phyloP scores from a whole-genome alignment of 495 filamentous ascomycete genomes.

The Astrothelium subdiscretum region DNA sequence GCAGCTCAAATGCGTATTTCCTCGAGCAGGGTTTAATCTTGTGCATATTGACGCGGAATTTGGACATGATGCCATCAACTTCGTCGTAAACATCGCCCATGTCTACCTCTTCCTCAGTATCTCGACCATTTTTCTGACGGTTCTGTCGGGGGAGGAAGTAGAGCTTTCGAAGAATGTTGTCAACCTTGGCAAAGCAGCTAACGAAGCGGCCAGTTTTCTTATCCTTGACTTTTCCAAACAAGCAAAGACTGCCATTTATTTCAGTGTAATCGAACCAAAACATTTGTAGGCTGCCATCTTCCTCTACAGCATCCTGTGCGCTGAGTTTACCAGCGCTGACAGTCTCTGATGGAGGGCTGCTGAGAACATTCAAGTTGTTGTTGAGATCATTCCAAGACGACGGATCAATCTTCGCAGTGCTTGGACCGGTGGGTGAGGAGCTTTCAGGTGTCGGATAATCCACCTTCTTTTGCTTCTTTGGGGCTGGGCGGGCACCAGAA shows the following conservation, averaged over 20 bases:
- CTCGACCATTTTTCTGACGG: slow-evolving; percentile 48
- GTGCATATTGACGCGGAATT: slow-evolving; percentile 69
- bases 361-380: slow-evolving; percentile 73
- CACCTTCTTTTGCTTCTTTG: slow-evolving; percentile 54
- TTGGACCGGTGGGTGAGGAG: slow-evolving; percentile 62
- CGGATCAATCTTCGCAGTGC: slow-evolving; percentile 55
- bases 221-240: slow-evolving; percentile 94
- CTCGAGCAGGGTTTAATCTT: slow-evolving; percentile 84
- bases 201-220: slow-evolving; percentile 66
- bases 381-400: slow-evolving; percentile 83
- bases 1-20: slow-evolving; percentile 92
- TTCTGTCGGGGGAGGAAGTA: slow-evolving; percentile 81
- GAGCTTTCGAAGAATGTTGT: slow-evolving; percentile 86
- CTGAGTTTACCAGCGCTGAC: slow-evolving; percentile 64
- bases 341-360: slow-evolving; percentile 52
- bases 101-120: slow-evolving; percentile 67
- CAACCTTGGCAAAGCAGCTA: slow-evolving; percentile 91
- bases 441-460: slow-evolving; percentile 55
- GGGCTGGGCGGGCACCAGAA: slow-evolving; percentile 65
- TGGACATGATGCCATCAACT: slow-evolving; percentile 74
- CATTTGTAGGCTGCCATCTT: slow-evolving; percentile 82
- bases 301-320: slow-evolving; percentile 69
- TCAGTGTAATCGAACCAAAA: slow-evolving; percentile 98
- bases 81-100: slow-evolving; percentile 88
- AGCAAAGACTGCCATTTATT: slow-evolving; percentile 77